phyloP scores from a whole-genome alignment of 768 basidiomycete genomes.

The Sarcomyxa edulis region DNA sequence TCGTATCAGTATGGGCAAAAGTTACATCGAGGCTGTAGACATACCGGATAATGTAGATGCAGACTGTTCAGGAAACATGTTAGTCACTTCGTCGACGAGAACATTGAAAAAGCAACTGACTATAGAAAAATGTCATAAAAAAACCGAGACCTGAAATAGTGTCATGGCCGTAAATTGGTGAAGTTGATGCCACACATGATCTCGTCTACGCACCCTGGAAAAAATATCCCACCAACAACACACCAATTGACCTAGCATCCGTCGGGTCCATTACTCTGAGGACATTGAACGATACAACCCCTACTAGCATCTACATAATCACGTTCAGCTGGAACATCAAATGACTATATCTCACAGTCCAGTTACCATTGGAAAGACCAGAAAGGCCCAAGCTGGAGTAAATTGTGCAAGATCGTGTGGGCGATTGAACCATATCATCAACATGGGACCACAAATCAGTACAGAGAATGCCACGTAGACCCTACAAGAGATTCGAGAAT shows the following conservation, averaged over 20 bases:
- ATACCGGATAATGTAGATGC: slow-evolving; percentile 41
- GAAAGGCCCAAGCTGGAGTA: slow-evolving; percentile 28
- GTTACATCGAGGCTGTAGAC: slow-evolving; percentile 5
- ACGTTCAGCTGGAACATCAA: neutral
- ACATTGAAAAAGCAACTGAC: too few relatives aligned
- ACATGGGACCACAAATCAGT: slow-evolving; percentile 38
- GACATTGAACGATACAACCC: slow-evolving; percentile 42
- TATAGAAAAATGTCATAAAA: slow-evolving; percentile 46
- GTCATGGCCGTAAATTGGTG: too few relatives aligned
- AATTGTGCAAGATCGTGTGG: slow-evolving; percentile 40
- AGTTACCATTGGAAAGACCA: slow-evolving; percentile 33
- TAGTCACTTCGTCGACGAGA: too few relatives aligned
- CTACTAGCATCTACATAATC: slow-evolving; percentile 35
- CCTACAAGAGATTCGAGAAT: slow-evolving; percentile 19
- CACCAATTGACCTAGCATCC: slow-evolving; percentile 33
- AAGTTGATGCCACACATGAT: too few relatives aligned
- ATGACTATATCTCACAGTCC: slow-evolving; percentile 5
- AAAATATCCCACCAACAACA: slow-evolving; percentile 39
- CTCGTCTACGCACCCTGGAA: slow-evolving; percentile 32
- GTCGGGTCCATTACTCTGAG: slow-evolving; percentile 28
- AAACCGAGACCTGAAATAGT: slow-evolving; percentile 31
- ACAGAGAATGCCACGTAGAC: slow-evolving; percentile 33
- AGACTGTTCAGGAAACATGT: too few relatives aligned
- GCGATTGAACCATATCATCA: slow-evolving; percentile 45
- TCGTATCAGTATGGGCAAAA: neutral